Evolutionary conservation across 306 rosid species (phyloP).

Genomic region (Corylus avellana): DNA sequence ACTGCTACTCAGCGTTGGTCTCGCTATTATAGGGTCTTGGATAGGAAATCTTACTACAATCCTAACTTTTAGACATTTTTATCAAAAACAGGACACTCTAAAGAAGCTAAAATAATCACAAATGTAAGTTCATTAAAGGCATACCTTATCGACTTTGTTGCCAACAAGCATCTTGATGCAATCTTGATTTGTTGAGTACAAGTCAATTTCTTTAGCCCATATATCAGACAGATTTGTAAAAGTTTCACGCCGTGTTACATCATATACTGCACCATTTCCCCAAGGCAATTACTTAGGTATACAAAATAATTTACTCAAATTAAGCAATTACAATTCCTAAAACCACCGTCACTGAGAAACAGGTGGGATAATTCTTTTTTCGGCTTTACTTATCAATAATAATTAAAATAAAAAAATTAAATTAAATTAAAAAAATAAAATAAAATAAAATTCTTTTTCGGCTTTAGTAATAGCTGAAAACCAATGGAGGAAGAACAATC

Average conservation of each 20-base stretch:
- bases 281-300: constrained; percentile 18
- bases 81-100: background rate
- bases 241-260: constrained; percentile 65
- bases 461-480: background rate
- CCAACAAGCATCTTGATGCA: constrained; percentile 88
- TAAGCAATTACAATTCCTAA: background rate
- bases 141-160: constrained; percentile 75
- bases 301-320: constrained; percentile 7
- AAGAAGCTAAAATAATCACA: background rate
- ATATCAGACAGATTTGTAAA: constrained; percentile 81
- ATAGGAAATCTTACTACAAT: background rate
- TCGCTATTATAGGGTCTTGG: background rate
- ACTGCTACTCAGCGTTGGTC: background rate
- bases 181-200: constrained; percentile 75
- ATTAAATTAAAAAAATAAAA: too few relatives aligned
- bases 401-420: too few relatives aligned
- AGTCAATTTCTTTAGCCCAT: constrained; percentile 83
- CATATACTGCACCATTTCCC: constrained; percentile 55
- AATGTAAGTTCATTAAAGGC: constrained; percentile 14
- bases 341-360: background rate
- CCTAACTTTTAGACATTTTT: background rate
- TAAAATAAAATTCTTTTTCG: background rate
- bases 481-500: background rate
- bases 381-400: background rate
- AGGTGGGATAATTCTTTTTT: background rate